Evolutionary conservation across 1,139 yeast species (phyloP), one percentile per base, ranked within the genome.

Genomic region (Candida sp.): DNA sequence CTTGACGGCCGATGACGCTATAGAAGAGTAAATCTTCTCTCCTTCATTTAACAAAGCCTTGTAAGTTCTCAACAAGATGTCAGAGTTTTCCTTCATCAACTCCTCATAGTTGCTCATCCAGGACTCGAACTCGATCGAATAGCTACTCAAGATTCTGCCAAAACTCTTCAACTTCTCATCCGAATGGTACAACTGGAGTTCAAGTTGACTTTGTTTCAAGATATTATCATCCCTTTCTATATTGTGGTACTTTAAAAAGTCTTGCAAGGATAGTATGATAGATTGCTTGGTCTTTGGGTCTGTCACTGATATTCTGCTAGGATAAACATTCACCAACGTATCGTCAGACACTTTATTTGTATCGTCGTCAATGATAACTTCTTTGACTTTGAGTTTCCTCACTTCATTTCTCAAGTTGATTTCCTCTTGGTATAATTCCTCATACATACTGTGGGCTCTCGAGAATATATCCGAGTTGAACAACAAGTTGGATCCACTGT

Each of bases 51-150:
- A 67, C 22, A 87, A 59, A 0, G 70, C 54, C 52, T 74, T 78
- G 53, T 85, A 72, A 1, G 70, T 59, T 49, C 80, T 77, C 46
- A 86, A 68, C 1, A 83, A 60, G 2, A 88, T 81, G 22, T 77
- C 78, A 6, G 75, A 71, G 44, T 74, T 70, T 1, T 71, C 70
- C 0, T 62, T 57, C 65, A 86, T 67, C 7, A 76, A 51, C 1
- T 66, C 66, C 42, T 78, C 74, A 57, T 81, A 80, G 47, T 74
- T 75, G 6, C 59, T 57, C 33, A 78, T 60, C 94, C 96, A 88
- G 35, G 72, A 69, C 31, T 68, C 67, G 42, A 81, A 81, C 44
- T 81, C 77, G 42, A 77, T 70, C 0, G 83, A 71, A 48, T 75
- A 74, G 4, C 67, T 65, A 17, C 62, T 62, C 42, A 83, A 61